A percentile compares a stretch with the other conserved stretches of the same genome.
Conservation (phyloP, 192 early-diverging fungal species). For the Coemansia sp. region DNA sequence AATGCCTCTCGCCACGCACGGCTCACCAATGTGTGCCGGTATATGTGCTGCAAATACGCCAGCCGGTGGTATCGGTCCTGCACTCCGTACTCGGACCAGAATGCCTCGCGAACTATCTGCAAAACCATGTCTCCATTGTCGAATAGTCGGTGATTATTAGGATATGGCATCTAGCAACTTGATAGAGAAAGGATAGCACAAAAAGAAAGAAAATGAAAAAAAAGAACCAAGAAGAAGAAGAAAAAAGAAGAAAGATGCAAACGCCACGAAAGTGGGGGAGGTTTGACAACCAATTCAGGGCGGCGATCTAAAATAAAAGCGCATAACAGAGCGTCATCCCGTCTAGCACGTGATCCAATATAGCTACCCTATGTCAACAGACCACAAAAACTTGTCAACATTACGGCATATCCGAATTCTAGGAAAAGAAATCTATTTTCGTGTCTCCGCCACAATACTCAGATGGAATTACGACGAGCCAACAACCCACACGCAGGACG, state of each 20-base stretch:
- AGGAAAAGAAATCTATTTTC: background rate
- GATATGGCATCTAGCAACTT: background rate
- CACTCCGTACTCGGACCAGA: constrained; percentile 25
- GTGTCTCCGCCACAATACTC: background rate
- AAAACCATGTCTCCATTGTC: constrained; percentile 24
- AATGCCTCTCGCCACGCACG: constrained; percentile 27
- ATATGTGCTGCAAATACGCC: constrained; percentile 25
- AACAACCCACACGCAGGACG: constrained; percentile 13
- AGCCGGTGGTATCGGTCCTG: constrained; percentile 25
- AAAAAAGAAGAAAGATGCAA: background rate
- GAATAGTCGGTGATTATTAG: constrained; percentile 5
- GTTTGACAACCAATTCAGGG: no score
- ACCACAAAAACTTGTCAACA: background rate
- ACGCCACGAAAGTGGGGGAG: background rate
- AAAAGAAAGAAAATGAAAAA: background rate
- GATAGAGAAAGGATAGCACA: background rate
- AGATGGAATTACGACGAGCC: constrained; percentile 47
- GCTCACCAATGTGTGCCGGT: constrained; percentile 18
- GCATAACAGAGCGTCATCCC: background rate
- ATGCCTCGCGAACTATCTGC: constrained; percentile 26
- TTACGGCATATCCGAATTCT: background rate
- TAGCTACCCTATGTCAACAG: background rate
- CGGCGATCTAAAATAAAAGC: background rate
- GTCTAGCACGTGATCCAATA: background rate
- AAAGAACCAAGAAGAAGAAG: background rate